These are phyloP conservation scores for Passalora sequoiae DNA, from an alignment of 2,329 filamentous ascomycete genomes.

Conservation along the genomic window DNA sequence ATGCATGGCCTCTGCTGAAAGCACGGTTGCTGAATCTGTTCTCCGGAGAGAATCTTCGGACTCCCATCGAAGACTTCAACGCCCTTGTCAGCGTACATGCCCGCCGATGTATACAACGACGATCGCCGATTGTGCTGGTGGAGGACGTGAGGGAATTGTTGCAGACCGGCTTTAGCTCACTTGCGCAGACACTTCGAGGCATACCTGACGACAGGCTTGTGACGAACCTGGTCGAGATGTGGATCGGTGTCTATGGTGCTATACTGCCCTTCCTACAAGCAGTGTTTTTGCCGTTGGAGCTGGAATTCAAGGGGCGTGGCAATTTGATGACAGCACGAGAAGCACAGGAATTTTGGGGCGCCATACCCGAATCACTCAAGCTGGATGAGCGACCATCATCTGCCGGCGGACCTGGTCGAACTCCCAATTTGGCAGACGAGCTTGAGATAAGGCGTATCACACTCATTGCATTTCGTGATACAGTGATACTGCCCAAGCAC, in stretches of 20 bases:
- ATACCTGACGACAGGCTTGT: slow-evolving; percentile 85
- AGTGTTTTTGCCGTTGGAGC: slow-evolving; percentile 85
- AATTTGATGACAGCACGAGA: slow-evolving; percentile 71
- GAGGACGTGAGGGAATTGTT: slow-evolving; percentile 73
- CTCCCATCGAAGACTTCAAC: slow-evolving; percentile 82
- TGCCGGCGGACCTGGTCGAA: slow-evolving; percentile 33
- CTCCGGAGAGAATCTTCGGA: slow-evolving; percentile 70
- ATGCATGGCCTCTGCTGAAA: slow-evolving; percentile 77
- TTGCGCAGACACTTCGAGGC: slow-evolving; percentile 75
- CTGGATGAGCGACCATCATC: slow-evolving; percentile 41
- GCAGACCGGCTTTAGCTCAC: slow-evolving; percentile 73
- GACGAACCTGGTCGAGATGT: slow-evolving; percentile 83
- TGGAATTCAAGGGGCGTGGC: slow-evolving; percentile 85
- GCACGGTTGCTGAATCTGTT: slow-evolving; percentile 72
- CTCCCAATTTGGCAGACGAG: slow-evolving; percentile 49
- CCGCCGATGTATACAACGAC: slow-evolving; percentile 68
- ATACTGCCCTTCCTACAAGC: slow-evolving; percentile 92
- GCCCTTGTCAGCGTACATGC: slow-evolving; percentile 73
- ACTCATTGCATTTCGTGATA: slow-evolving; percentile 80
- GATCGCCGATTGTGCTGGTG: slow-evolving; percentile 64
- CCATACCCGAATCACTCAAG: slow-evolving; percentile 47
- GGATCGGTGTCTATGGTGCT: slow-evolving; percentile 85
- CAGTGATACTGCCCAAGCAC: slow-evolving; percentile 80
- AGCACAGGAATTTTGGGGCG: slow-evolving; percentile 86
- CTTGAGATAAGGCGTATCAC: slow-evolving; percentile 87